These are phyloP conservation scores for Ustilago vetiveriae DNA, from an alignment of 1,284 basidiomycete species.

Conservation along the genomic window DNA sequence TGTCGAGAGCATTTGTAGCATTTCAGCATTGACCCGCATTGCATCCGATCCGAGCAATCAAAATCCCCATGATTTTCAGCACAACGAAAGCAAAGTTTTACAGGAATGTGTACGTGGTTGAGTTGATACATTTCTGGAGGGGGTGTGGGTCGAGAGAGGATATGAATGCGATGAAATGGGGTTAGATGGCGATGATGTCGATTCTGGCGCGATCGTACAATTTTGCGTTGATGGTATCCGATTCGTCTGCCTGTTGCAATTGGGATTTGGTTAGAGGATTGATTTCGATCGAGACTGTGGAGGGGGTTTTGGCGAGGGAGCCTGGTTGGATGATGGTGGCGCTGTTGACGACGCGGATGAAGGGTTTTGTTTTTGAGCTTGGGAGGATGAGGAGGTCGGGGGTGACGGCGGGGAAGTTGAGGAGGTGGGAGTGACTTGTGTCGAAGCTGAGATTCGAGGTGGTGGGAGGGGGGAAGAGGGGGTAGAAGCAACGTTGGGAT, in stretches of 20 bases:
- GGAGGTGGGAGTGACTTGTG: slow-evolving; percentile 52
- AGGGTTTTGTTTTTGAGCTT: slow-evolving; percentile 68
- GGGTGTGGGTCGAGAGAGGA: too few species aligned
- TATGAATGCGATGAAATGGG: too few species aligned
- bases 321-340: slow-evolving; percentile 77
- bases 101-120: too few species aligned
- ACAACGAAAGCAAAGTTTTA: too few species aligned
- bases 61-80: too few species aligned
- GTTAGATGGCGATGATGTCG: slow-evolving; percentile 42
- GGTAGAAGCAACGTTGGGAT: slow-evolving; percentile 92
- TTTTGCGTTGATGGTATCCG: slow-evolving; percentile 12
- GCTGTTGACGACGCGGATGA: slow-evolving; percentile 73
- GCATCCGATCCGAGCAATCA: too few species aligned
- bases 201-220: slow-evolving; percentile 45
- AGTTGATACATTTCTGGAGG: too few species aligned
- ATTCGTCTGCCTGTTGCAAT: not conserved
- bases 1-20: too few species aligned
- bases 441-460: slow-evolving; percentile 69
- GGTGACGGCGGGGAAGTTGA: slow-evolving; percentile 64
- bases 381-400: slow-evolving; percentile 87
- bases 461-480: slow-evolving; percentile 85
- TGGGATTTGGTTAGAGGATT: slow-evolving; percentile 8
- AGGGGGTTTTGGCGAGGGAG: not conserved
- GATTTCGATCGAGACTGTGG: slow-evolving; percentile 28
- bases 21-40: too few species aligned